Evolutionary conservation across 164 flowering plant species (phyloP), one percentile per base, ranked within the genome.

Genomic region (Cinnamomum chago): DNA sequence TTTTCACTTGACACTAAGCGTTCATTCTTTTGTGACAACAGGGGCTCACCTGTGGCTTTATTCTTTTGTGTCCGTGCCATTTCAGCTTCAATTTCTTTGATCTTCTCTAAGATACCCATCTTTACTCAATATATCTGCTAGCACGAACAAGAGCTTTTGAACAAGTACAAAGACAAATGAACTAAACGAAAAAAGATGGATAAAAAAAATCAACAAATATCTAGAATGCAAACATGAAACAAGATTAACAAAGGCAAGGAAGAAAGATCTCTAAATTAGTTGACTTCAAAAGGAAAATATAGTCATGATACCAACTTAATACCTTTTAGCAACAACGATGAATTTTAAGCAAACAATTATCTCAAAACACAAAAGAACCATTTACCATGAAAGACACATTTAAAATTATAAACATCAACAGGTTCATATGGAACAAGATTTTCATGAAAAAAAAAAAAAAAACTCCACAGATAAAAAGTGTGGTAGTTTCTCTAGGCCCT

Each of bases 21-120:
- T 9, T 30, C 28, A 4, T 12, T 28, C 33, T 20, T 27, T 27
- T 0, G 50, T 3, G 30, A 18, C 23, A 58, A 25, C n/a, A 51
- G 50, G 47, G 35, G 62, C 58, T 51, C 72, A 93, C 99, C 98
- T 80, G 99, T 96, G 58, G 99, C 99, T 85, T 96, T 96, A 76
- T 96, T 96, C 78, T 96, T 96, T 90, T 96, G 99, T 0, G 99
- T 96, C 79, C 99, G 92, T 40, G 98, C 99, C 99, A 96, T 96
- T 85, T 96, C 99, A 78, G 97, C 97, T 82, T 96, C 99, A 76
- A 96, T 96, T 85, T 96, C 99, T 80, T 92, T 94, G 23, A 96
- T 96, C 86, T 73, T 96, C 80, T 96, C 99, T 5, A 96, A 79
- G 83, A 96, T 94, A 82, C 99, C 99, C 99, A 96, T 96, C 69